Evolutionary conservation across 352 stramenopile species (phyloP).

Genomic region (Vaucheria bursata): DNA sequence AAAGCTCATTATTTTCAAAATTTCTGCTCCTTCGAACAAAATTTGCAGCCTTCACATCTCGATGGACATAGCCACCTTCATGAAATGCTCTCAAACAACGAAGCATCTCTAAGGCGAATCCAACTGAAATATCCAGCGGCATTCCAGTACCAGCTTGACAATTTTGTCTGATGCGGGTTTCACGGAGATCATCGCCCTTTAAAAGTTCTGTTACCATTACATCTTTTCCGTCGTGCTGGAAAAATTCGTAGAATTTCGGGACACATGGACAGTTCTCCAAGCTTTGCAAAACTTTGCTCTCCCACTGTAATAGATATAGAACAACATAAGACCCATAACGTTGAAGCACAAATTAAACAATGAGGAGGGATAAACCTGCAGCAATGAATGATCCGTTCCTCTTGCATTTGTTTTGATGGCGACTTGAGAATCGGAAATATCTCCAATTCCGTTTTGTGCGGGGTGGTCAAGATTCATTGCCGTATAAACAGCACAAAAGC

Average conservation of each 20-base stretch:
- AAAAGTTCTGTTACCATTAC: slow-evolving; percentile 43
- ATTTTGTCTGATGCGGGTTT: slow-evolving; percentile 3
- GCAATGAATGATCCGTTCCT: slow-evolving; percentile 37
- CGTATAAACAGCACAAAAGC: slow-evolving; percentile 36
- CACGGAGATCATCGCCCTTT: slow-evolving; percentile 36
- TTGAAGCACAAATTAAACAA: background rate
- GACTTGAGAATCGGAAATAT: slow-evolving; percentile 6
- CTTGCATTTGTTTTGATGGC: slow-evolving; percentile 32
- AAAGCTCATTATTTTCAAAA: slow-evolving; percentile 21
- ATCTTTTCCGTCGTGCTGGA: slow-evolving; percentile 21
- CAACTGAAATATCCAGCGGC: slow-evolving; percentile 26
- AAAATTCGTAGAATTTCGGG: slow-evolving; percentile 17
- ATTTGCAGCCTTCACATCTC: slow-evolving; percentile 40
- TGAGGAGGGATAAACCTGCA: slow-evolving; percentile 13
- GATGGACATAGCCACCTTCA: slow-evolving; percentile 28
- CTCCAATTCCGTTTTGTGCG: background rate
- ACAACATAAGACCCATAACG: too few species aligned
- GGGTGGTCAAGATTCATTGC: background rate
- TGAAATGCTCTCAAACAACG: slow-evolving; percentile 38
- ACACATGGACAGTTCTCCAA: slow-evolving; percentile 29
- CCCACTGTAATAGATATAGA: slow-evolving; percentile 13
- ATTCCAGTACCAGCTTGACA: background rate
- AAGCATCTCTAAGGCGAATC: slow-evolving; percentile 42
- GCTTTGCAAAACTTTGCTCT: slow-evolving; percentile 37
- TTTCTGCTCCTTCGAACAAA: slow-evolving; percentile 34